Conservation (phyloP, 805 yeast genomes). For the Starmerella roubikii region DNA sequence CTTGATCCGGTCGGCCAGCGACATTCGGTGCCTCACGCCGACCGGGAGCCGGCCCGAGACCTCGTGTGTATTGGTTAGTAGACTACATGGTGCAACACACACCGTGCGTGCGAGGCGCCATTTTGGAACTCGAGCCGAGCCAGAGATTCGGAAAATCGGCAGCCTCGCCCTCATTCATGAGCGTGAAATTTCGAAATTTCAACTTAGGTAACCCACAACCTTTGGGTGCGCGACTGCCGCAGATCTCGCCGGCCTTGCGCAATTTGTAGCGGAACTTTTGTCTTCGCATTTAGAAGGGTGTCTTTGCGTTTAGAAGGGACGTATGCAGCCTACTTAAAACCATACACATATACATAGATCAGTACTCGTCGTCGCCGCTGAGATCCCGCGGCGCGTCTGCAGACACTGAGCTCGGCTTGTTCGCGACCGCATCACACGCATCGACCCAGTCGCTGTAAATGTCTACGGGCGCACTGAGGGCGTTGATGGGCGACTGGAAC, state of each 20-base stretch:
- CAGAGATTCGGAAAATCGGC: not conserved
- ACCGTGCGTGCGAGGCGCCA: too few relatives aligned
- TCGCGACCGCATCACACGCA: slow-evolving; percentile 82
- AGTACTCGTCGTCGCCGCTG: slow-evolving; percentile 19
- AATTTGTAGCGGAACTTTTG: too few relatives aligned
- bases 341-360: not conserved
- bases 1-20: slow-evolving; percentile 15
- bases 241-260: not conserved
- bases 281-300: too few relatives aligned
- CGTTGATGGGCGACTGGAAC: slow-evolving; percentile 76
- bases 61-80: too few relatives aligned
- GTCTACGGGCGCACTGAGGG: slow-evolving; percentile 75
- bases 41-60: too few relatives aligned
- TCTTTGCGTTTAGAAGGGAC: too few relatives aligned
- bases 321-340: too few relatives aligned
- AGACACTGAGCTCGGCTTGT: slow-evolving; percentile 31
- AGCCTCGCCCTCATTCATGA: slow-evolving; percentile 8
- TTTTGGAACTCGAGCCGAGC: not conserved
- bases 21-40: not conserved
- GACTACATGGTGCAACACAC: too few relatives aligned
- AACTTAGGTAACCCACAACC: too few relatives aligned
- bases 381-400: slow-evolving; percentile 20
- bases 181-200: not conserved
- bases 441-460: slow-evolving; percentile 96
- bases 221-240: not conserved